Percentiles rank a stretch among this genome's conserved stretches.
Evolutionary conservation across 2,329 filamentous ascomycete species (phyloP).

Genomic region (Cladophialophora chaetospira): DNA sequence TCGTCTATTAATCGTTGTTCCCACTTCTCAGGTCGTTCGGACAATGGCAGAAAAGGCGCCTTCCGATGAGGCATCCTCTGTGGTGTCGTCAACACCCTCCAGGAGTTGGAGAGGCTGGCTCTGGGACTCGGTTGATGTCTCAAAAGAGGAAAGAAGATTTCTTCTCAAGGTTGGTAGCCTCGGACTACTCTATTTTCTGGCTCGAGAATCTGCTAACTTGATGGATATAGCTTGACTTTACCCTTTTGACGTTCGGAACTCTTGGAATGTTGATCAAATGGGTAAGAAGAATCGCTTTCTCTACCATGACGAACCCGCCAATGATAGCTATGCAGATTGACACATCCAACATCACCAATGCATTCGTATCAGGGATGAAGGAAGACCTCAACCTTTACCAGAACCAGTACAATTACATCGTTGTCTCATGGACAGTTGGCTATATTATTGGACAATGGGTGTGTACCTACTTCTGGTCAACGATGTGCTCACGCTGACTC

Average conservation of each 20-base stretch:
- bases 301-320: neutral
- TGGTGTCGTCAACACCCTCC: conserved; percentile 4
- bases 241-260: conserved; percentile 21
- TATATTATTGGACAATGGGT: conserved; percentile 53
- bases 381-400: conserved; percentile 55
- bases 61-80: conserved; percentile 8
- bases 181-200: neutral
- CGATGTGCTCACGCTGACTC: neutral
- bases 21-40: neutral
- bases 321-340: conserved; percentile 14
- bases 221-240: conserved; percentile 15
- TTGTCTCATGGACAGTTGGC: conserved; percentile 24
- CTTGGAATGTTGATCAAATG: conserved; percentile 29
- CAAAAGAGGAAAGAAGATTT: conserved; percentile 22
- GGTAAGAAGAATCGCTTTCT: neutral
- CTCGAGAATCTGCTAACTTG: neutral
- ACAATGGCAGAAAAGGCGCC: conserved; percentile 16
- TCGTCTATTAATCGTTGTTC: neutral
- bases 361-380: conserved; percentile 58
- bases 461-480: conserved; percentile 39
- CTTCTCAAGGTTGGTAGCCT: conserved; percentile 18
- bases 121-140: conserved; percentile 24
- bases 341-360: conserved; percentile 34
- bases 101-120: conserved; percentile 26
- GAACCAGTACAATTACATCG: conserved; percentile 54